Conservation (phyloP, 306 rosid genomes). For the Gynostemma pentaphyllum region DNA sequence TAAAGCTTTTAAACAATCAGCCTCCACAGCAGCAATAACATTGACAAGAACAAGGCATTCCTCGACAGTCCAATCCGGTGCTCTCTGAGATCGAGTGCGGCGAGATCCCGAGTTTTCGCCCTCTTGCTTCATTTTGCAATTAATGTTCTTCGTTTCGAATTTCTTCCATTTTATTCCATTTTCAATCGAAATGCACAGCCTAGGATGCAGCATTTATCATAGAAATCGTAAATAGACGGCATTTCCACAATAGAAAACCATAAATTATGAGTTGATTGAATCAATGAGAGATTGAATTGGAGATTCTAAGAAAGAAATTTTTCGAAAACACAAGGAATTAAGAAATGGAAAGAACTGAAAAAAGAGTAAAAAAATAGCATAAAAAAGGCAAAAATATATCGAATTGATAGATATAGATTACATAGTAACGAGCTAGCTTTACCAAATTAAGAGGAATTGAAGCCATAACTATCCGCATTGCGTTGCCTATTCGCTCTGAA, state of each 20-base stretch:
- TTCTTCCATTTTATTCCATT: not conserved
- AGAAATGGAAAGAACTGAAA: not conserved
- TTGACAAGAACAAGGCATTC: constrained; percentile 56
- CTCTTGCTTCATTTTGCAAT: constrained; percentile 14
- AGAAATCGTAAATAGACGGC: constrained; percentile 9
- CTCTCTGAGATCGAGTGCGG: constrained; percentile 55
- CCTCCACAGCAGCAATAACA: constrained; percentile 64
- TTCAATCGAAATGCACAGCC: not conserved
- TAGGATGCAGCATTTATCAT: not conserved
- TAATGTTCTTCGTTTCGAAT: not conserved
- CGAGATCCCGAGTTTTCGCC: constrained; percentile 12
- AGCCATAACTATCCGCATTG: not conserved
- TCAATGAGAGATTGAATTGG: not conserved
- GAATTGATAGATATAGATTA: not conserved
- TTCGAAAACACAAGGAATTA: not conserved
- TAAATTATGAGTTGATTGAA: not conserved
- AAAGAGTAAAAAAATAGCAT: not conserved
- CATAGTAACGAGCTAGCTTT: not conserved
- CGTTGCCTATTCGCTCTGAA: not conserved
- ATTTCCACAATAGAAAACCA: not conserved
- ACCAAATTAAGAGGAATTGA: not conserved
- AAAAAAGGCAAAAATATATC: not conserved
- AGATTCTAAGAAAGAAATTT: not conserved
- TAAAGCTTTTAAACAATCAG: constrained; percentile 38
- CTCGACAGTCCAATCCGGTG: constrained; percentile 48